These are phyloP conservation scores for Hydnomerulius pinastri DNA, from an alignment of 768 basidiomycete genomes.

Conservation along the genomic window DNA sequence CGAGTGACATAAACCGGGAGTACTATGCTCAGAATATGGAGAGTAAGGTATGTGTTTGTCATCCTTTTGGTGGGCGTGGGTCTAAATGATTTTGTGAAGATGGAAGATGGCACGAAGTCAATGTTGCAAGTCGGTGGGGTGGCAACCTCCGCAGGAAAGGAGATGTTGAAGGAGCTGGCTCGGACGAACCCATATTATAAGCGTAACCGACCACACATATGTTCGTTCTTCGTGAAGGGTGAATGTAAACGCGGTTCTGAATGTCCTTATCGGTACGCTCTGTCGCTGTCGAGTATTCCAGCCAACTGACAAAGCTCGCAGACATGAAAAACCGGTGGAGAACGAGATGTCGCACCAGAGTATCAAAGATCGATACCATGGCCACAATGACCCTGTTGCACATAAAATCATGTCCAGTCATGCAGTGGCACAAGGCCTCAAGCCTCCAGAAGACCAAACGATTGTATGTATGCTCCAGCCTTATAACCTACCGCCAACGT, in stretches of 20 bases:
- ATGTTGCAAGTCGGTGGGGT: slow-evolving; percentile 56
- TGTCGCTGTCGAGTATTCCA: not conserved
- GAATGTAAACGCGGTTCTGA: slow-evolving; percentile 90
- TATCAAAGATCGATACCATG: slow-evolving; percentile 93
- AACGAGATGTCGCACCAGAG: slow-evolving; percentile 89
- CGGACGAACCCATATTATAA: slow-evolving; percentile 97
- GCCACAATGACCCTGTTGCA: slow-evolving; percentile 91
- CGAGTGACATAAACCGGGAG: slow-evolving; percentile 96
- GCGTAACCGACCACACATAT: slow-evolving; percentile 90
- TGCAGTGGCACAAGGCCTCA: slow-evolving; percentile 80
- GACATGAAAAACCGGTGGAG: slow-evolving; percentile 87
- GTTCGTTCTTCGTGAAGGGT: slow-evolving; percentile 95
- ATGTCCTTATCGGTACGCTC: slow-evolving; percentile 79
- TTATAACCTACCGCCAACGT: not conserved
- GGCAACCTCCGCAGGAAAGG: slow-evolving; percentile 82
- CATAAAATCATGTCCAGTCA: slow-evolving; percentile 81
- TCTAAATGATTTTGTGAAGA: slow-evolving; percentile 40
- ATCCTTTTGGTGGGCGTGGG: not conserved
- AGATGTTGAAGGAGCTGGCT: slow-evolving; percentile 95
- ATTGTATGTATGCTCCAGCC: slow-evolving; percentile 69
- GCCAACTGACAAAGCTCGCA: slow-evolving; percentile 25
- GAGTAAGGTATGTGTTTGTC: slow-evolving; percentile 52
- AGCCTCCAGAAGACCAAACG: slow-evolving; percentile 84
- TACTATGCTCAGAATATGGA: slow-evolving; percentile 94
- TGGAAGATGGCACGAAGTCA: slow-evolving; percentile 66